Evolutionary conservation across 495 filamentous ascomycete species (phyloP).

Genomic region (Aspergillus hancockii): DNA sequence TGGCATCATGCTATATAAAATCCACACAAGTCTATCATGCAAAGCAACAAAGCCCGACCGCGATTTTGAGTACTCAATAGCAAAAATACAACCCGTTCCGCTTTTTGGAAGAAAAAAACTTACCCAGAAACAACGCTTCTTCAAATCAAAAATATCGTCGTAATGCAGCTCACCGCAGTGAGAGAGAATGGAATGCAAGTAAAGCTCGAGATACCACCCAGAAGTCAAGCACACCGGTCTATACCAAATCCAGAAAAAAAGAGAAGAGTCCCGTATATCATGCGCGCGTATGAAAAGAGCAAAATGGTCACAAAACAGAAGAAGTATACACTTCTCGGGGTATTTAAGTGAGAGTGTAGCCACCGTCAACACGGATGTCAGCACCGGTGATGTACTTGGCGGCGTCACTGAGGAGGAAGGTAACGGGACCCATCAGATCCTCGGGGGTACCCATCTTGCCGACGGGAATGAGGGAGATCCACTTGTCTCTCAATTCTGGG

Average conservation of each 20-base stretch:
- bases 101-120: constrained; percentile 12
- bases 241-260: constrained; percentile 6
- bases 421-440: constrained; percentile 91
- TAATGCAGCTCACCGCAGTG: constrained; percentile 16
- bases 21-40: constrained; percentile 16
- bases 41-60: constrained; percentile 10
- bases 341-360: constrained; percentile 79
- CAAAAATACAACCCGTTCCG: constrained; percentile 8
- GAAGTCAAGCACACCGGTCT: not conserved
- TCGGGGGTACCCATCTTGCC: constrained; percentile 91
- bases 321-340: not conserved
- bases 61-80: constrained; percentile 13
- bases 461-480: constrained; percentile 87
- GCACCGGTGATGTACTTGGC: constrained; percentile 85
- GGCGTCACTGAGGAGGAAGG: constrained; percentile 86
- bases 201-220: constrained; percentile 3
- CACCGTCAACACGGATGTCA: constrained; percentile 87
- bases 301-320: not conserved
- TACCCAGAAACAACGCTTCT: not conserved
- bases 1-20: constrained; percentile 20
- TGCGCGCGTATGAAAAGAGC: constrained; percentile 4
- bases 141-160: constrained; percentile 8
- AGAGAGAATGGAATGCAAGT: constrained; percentile 4
- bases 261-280: not conserved
- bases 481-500: constrained; percentile 79